Percentiles rank a stretch among this genome's conserved stretches.
These are phyloP conservation scores for Trichothecium sympodiale DNA, from an alignment of 2,329 filamentous ascomycete genomes.

Conservation along the genomic window DNA sequence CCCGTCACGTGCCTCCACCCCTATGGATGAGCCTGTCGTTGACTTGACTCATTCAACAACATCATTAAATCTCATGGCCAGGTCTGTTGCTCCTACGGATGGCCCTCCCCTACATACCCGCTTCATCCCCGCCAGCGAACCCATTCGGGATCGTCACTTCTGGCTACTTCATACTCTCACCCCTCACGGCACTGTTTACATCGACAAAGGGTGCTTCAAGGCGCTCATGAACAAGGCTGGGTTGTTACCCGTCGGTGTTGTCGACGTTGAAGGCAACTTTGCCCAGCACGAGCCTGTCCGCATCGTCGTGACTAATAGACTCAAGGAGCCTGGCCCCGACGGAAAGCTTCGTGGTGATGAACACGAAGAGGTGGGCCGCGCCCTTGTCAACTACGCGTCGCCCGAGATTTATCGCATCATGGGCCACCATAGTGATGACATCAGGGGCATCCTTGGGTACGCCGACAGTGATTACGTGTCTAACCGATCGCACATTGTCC, in stretches of 20 bases:
- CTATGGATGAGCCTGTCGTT: constrained; percentile 17
- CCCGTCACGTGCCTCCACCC: constrained; percentile 15
- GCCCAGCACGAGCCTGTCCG: constrained; percentile 87
- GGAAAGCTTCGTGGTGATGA: constrained; percentile 37
- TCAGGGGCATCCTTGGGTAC: constrained; percentile 72
- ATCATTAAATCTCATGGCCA: constrained; percentile 25
- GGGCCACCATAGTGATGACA: constrained; percentile 73
- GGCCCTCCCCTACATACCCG: constrained; percentile 73
- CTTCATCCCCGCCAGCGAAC: constrained; percentile 74
- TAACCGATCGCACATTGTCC: constrained; percentile 74
- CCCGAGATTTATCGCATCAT: constrained; percentile 75
- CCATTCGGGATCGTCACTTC: constrained; percentile 89
- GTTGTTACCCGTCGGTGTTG: constrained; percentile 79
- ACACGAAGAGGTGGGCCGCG: constrained; percentile 69
- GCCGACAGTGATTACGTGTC: constrained; percentile 93
- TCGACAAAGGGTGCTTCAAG: constrained; percentile 77
- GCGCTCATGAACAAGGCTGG: constrained; percentile 77
- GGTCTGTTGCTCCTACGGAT: constrained; percentile 13
- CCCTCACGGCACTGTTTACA: constrained; percentile 83
- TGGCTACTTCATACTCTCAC: constrained; percentile 91
- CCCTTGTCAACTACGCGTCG: constrained; percentile 87
- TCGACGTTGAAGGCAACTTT: constrained; percentile 82
- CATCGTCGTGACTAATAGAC: constrained; percentile 65
- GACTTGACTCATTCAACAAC: constrained; percentile 28
- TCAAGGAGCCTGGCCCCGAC: constrained; percentile 24